These are phyloP conservation scores for Chlorella variabilis DNA, from an alignment of 163 green algal species.

Conservation along the genomic window DNA sequence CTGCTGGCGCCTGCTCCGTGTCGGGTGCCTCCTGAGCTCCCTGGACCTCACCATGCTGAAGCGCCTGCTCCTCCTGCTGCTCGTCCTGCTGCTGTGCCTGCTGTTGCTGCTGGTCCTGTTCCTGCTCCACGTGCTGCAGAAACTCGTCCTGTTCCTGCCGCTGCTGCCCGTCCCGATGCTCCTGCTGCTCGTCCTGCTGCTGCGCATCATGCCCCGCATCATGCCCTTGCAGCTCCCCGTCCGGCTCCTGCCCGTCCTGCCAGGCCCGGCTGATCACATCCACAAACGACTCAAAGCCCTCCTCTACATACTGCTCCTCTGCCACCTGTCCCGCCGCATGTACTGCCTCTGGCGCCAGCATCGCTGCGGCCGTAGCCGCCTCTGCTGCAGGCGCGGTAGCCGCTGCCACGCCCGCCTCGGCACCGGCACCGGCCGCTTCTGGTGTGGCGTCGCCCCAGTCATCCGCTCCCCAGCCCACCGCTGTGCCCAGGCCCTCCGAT, in stretches of 20 bases:
- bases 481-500: not conserved
- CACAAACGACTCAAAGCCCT: constrained; percentile 13
- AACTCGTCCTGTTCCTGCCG: not conserved
- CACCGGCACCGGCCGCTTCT: not conserved
- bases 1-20: too few relatives aligned
- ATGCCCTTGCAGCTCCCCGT: not conserved
- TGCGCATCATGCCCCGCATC: not conserved
- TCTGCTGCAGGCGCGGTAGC: not conserved
- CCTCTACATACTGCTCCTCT: not conserved
- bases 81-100: not conserved
- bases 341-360: not conserved
- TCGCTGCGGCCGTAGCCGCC: not conserved
- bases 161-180: not conserved
- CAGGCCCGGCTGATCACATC: constrained; percentile 9
- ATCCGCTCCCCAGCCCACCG: not conserved
- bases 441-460: not conserved
- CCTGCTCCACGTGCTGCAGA: not conserved
- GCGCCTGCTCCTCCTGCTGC: not conserved
- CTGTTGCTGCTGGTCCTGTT: not conserved
- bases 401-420: not conserved
- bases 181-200: not conserved
- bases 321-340: not conserved
- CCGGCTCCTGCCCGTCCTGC: not conserved
- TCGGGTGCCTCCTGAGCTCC: too few relatives aligned
- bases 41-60: too few relatives aligned